Evolutionary conservation across 306 rosid genomes (phyloP).

Genomic region (Trifolium fragiferum): DNA sequence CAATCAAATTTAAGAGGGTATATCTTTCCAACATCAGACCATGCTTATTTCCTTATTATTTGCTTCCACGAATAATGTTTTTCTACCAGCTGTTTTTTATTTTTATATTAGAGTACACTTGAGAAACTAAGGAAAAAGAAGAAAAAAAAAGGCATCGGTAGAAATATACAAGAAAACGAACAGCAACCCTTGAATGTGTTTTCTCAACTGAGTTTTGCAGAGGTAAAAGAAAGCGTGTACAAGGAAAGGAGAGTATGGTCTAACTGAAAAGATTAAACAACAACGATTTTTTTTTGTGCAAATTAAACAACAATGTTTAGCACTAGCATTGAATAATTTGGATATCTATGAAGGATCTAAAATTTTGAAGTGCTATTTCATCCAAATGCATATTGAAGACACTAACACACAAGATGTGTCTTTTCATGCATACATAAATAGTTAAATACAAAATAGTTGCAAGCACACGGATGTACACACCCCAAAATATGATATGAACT

Average conservation of each 20-base stretch:
- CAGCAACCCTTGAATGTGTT: too few relatives aligned
- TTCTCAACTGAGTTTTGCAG: too few relatives aligned
- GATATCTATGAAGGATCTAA: background rate
- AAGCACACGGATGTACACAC: background rate
- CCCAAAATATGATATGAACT: slow-evolving; percentile 15
- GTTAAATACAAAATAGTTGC: background rate
- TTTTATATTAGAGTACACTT: background rate
- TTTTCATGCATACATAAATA: background rate
- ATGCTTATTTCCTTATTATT: background rate
- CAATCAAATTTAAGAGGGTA: background rate
- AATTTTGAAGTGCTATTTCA: background rate
- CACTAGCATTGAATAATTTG: background rate
- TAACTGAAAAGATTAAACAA: too few relatives aligned
- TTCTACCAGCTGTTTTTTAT: background rate
- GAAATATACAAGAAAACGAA: slow-evolving; percentile 27
- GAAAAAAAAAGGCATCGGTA: background rate
- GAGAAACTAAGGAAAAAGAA: background rate
- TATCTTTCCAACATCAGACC: background rate
- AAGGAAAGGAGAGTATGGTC: too few relatives aligned
- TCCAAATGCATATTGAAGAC: background rate
- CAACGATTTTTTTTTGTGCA: too few relatives aligned
- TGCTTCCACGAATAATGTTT: background rate
- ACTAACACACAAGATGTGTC: background rate
- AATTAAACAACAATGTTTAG: slow-evolving; percentile 3
- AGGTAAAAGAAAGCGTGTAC: too few relatives aligned